Percentiles rank a stretch among this genome's conserved stretches.
phyloP scores from a whole-genome alignment of 2,329 filamentous ascomycete species.

The Teratosphaeria destructans region DNA sequence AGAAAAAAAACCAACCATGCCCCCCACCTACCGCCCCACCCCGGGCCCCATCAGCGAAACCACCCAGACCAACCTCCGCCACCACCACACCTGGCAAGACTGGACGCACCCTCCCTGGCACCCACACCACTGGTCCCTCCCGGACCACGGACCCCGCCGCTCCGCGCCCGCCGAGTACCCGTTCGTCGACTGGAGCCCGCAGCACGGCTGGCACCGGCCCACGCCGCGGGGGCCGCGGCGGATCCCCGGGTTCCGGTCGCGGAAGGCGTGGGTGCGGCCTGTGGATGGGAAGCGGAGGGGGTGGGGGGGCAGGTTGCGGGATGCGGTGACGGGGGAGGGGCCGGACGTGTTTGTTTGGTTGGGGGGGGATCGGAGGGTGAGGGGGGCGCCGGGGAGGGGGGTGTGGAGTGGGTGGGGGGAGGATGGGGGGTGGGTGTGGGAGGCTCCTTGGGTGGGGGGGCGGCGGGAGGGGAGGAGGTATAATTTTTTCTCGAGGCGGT shows the following conservation, averaged over 20 bases:
- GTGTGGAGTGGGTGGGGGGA: constrained; percentile 27
- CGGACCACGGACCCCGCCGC: constrained; percentile 11
- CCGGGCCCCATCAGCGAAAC: not conserved
- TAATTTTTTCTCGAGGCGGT: constrained; percentile 20
- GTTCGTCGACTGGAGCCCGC: constrained; percentile 13
- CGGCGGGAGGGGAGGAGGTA: constrained; percentile 11
- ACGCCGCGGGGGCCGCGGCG: constrained; percentile 8
- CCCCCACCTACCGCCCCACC: not conserved
- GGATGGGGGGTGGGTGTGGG: constrained; percentile 1
- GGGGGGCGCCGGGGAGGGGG: constrained; percentile 26
- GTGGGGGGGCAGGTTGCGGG: constrained; percentile 31
- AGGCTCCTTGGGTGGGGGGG: constrained; percentile 13
- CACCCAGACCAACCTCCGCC: not conserved
- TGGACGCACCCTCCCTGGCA: constrained; percentile 5
- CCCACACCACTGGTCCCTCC: not conserved
- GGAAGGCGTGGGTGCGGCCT: constrained; percentile 35
- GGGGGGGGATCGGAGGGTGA: constrained; percentile 22
- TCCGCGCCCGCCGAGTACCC: constrained; percentile 17
- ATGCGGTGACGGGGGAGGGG: constrained; percentile 31
- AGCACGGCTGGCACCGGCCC: constrained; percentile 10
- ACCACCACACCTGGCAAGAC: not conserved
- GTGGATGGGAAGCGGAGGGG: constrained; percentile 32
- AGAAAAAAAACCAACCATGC: not conserved
- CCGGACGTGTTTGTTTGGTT: constrained; percentile 37
- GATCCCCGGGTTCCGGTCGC: constrained; percentile 19